Base-by-base conservation (phyloP, 768 basidiomycete species). In the Lyophyllum shimeji region DNA sequence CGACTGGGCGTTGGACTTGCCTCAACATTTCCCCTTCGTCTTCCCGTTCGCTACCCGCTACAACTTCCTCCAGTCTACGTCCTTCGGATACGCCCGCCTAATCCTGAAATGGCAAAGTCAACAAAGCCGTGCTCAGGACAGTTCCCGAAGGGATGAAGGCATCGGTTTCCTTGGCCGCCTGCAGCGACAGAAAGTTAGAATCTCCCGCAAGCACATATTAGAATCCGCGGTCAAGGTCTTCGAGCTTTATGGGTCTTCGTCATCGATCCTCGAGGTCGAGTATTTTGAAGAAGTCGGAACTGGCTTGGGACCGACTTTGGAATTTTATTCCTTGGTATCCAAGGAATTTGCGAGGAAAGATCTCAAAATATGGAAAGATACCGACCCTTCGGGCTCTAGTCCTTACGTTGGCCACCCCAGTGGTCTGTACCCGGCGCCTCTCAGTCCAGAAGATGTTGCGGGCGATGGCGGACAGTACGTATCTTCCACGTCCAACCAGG, bases 231-330 rank as follows among this genome's bases (percentile, higher is more conserved):
- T 95, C 66, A 98, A 98, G 71, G 93, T 95, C 8, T 93, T 99
- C 60, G 95, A 96, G 67, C 83, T 98, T 48, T 99, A 98, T 63
- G 97, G 97, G 1, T 92, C 93, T 0, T 94, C 93, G 1, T 91
- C 90, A 3, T 94, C 94, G 0, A 85, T 98, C 20, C 82, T 99
- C 40, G 97, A 99, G 69, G 94, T 98, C 49, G 95, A 99, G 74
- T 98, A 98, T 74, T 98, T 98, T 65, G 94, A 97, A 66, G 97
- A 99, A 76, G 95, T 98, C 46, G 97, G 97, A 18, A 98, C 96
- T 7, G 97, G 97, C 18, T 77, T 99, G 11, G 97, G 97, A 2
- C 97, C 97, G 7, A 98, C 97, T 23, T 80, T 98, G 21, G 97
- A 99, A 74, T 99, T 99, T 74, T 99, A 98, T 71, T 91, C 95